Base-by-base conservation (phyloP, 306 rosid species). In the Inga laurina region DNA sequence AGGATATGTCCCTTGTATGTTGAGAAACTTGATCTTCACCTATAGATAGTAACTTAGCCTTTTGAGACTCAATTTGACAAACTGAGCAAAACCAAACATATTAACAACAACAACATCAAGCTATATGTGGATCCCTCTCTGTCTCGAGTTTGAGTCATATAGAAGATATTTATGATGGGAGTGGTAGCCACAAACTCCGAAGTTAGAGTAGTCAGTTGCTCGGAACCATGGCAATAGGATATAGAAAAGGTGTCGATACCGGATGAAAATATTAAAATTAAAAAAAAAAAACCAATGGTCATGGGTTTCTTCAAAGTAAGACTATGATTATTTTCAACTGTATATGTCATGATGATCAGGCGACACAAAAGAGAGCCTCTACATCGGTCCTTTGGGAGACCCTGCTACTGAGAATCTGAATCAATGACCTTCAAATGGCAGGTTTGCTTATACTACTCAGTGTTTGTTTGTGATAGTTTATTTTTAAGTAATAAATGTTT, bases 341-440 rank as follows among this genome's bases (percentile, higher is more conserved):
- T 35, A 35, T 3, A 21, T 21, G 48, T 18, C 41, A 37, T 37
- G 54, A 19, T 30, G 78, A 88, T 11, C 85, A 95, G 98, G 98
- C 73, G 98, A 92, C 82, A 78, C 87, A 19, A 93, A 92, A 86
- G 98, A 93, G 90, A 87, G 92, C 76, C 92, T 59, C 82, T 86
- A 88, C 73, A 82, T 95, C 79, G 97, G 97, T 37, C 76, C 92
- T 85, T 27, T 92, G 69, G 94, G 74, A 75, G 94, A 91, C 24
- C 68, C 15, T 64, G 43, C 79, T 10, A 74, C 77, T 81, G 66
- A 2, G 70, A 35, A 76, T 62, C 85, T 93, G 48, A 95, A 93
- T 87, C 97, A 92, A 84, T 95, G 98, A 98, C 98, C 97, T 80
- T 82, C 93, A 57, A 62, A 86, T 77, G 98, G 97, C 93, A 78